These are phyloP conservation scores for Penicillium lividum DNA, from an alignment of 495 filamentous ascomycete species.

Conservation along the genomic window DNA sequence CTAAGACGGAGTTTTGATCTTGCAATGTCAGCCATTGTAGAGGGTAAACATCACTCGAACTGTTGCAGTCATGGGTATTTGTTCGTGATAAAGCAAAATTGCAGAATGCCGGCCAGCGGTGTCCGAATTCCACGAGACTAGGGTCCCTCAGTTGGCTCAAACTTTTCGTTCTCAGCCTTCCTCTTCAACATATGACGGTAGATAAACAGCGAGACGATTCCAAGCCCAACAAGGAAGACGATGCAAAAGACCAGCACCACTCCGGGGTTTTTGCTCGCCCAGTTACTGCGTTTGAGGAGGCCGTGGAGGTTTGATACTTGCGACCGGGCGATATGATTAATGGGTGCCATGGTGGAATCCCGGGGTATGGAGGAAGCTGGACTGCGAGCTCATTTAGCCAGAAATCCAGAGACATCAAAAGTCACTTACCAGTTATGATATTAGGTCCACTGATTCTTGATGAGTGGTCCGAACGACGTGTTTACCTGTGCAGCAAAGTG, in stretches of 20 bases:
- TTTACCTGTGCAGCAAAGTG: not conserved
- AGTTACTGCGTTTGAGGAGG: constrained; percentile 46
- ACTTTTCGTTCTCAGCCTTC: constrained; percentile 34
- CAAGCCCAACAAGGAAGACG: constrained; percentile 47
- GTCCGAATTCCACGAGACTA: not conserved
- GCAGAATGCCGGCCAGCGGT: not conserved
- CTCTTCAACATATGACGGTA: constrained; percentile 45
- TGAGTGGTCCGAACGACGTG: not conserved
- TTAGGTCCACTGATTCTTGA: not conserved
- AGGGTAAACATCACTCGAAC: not conserved
- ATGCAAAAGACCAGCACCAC: constrained; percentile 57
- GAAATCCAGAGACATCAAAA: not conserved
- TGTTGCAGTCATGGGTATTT: not conserved
- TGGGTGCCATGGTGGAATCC: not conserved
- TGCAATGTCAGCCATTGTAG: not conserved
- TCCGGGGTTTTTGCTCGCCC: constrained; percentile 51
- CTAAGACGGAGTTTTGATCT: not conserved
- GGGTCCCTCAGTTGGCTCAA: constrained; percentile 19
- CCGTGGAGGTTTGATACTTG: constrained; percentile 3
- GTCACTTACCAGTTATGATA: not conserved
- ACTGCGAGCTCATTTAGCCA: not conserved
- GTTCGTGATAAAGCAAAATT: not conserved
- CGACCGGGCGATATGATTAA: not conserved
- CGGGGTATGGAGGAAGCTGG: not conserved
- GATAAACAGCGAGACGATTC: constrained; percentile 42